A percentile compares a stretch with the other conserved stretches of the same genome.
These are phyloP conservation scores for Penicillium sp. DNA, from an alignment of 2,329 filamentous ascomycete genomes.

Conservation along the genomic window DNA sequence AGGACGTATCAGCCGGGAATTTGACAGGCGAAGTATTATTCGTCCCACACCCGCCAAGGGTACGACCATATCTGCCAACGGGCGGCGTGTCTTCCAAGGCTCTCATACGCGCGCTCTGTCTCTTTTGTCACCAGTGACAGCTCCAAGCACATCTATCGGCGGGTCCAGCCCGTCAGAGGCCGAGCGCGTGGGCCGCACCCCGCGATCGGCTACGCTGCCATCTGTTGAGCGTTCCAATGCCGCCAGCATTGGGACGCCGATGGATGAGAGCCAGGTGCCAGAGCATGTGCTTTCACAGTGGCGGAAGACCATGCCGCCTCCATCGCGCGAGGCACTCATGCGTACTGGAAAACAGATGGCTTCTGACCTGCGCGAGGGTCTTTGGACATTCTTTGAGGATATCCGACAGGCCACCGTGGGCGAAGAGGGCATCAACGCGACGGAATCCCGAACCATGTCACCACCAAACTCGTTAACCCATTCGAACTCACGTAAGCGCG, in stretches of 20 bases:
- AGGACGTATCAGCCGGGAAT: constrained; percentile 50
- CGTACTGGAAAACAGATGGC: constrained; percentile 69
- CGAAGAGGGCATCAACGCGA: constrained; percentile 72
- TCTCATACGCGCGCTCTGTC: constrained; percentile 67
- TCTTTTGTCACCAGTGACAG: constrained; percentile 62
- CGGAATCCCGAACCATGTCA: constrained; percentile 36
- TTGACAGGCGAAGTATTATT: constrained; percentile 68
- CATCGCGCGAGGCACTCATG: constrained; percentile 50
- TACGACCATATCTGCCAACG: constrained; percentile 34
- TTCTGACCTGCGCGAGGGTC: constrained; percentile 78
- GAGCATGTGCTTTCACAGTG: constrained; percentile 38
- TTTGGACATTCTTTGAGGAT: constrained; percentile 94
- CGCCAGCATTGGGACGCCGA: constrained; percentile 16
- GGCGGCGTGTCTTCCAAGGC: constrained; percentile 63
- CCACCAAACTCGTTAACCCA: constrained; percentile 8
- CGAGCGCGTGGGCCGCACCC: constrained; percentile 33
- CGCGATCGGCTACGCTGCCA: constrained; percentile 40
- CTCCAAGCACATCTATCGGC: constrained; percentile 10
- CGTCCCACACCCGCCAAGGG: constrained; percentile 44
- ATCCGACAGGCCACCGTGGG: constrained; percentile 92
- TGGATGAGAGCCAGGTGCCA: constrained; percentile 22
- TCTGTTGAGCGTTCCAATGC: constrained; percentile 34
- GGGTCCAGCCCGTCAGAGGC: constrained; percentile 16
- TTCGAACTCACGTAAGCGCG: not conserved
- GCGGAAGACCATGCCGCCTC: constrained; percentile 40